phyloP scores from a whole-genome alignment of 2,329 filamentous ascomycete genomes.

The Chaetomiaceae sp. region DNA sequence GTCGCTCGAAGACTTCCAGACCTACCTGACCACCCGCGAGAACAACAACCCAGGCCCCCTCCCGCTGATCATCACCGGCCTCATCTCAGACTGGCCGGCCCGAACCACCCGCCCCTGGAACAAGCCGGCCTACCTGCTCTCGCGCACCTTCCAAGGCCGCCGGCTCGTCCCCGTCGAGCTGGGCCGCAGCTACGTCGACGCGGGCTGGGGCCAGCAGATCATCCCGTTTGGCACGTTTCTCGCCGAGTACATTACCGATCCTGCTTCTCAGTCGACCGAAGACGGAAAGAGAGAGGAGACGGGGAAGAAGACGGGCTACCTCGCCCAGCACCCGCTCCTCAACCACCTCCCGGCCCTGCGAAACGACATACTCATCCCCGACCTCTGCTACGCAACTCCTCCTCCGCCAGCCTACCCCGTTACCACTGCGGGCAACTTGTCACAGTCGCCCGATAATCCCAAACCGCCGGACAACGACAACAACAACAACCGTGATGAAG shows the following conservation, averaged over 20 bases:
- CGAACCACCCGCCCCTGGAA: constrained; percentile 64
- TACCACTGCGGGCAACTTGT: background rate
- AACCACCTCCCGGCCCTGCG: constrained; percentile 72
- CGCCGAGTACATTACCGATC: constrained; percentile 48
- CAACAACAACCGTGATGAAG: background rate
- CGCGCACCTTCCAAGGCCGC: constrained; percentile 68
- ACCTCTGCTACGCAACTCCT: constrained; percentile 74
- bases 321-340: constrained; percentile 89
- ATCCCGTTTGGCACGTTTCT: constrained; percentile 72
- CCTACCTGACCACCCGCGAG: constrained; percentile 46
- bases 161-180: constrained; percentile 83
- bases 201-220: constrained; percentile 77
- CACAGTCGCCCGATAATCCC: background rate
- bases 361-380: constrained; percentile 72
- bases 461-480: background rate
- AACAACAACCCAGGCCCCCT: constrained; percentile 38
- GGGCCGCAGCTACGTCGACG: constrained; percentile 82
- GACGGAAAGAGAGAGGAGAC: background rate
- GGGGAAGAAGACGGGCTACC: constrained; percentile 57
- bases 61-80: constrained; percentile 66
- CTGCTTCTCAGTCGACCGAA: background rate
- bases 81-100: constrained; percentile 73
- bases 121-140: constrained; percentile 67
- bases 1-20: constrained; percentile 57
- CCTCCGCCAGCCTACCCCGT: constrained; percentile 43